Evolutionary conservation across 2,329 filamentous ascomycete species (phyloP).

Genomic region (Coniochaeta pulveracea): DNA sequence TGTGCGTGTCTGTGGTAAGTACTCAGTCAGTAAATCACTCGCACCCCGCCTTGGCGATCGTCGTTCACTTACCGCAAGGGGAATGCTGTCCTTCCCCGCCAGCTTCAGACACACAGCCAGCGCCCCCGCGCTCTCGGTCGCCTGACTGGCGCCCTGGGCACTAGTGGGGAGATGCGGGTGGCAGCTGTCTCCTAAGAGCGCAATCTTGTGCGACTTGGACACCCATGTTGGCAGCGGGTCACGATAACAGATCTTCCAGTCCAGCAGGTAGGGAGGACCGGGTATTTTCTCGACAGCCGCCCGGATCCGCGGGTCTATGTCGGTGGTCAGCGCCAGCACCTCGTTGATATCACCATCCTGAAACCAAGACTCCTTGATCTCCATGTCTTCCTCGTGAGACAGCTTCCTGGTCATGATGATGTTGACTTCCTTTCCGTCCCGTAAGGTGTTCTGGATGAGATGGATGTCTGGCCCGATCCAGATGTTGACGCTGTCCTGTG

Average conservation of each 20-base stretch:
- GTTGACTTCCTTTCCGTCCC: constrained; percentile 30
- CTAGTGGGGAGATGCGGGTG: constrained; percentile 42
- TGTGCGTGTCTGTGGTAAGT: constrained; percentile 20
- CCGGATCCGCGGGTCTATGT: constrained; percentile 31
- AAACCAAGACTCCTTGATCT: constrained; percentile 35
- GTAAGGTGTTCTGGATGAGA: constrained; percentile 30
- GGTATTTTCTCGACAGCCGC: constrained; percentile 32
- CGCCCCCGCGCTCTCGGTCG: constrained; percentile 38
- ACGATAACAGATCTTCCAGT: constrained; percentile 44
- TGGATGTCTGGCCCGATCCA: constrained; percentile 32
- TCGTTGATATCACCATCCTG: constrained; percentile 33
- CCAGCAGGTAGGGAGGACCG: constrained; percentile 27
- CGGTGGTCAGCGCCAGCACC: constrained; percentile 22
- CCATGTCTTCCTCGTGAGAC: constrained; percentile 26
- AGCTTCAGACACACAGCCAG: constrained; percentile 30
- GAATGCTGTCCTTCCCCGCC: constrained; percentile 26
- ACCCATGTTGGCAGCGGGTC: constrained; percentile 41
- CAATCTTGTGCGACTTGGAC: constrained; percentile 34
- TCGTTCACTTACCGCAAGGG: constrained; percentile 21
- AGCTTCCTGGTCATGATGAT: constrained; percentile 34
- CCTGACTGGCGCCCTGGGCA: constrained; percentile 40
- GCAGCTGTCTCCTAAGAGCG: constrained; percentile 39
- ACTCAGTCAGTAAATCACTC: background rate
- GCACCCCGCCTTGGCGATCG: background rate
- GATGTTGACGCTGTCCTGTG: constrained; percentile 31